These are phyloP conservation scores for Lactarius psammicola DNA, from an alignment of 768 basidiomycete species.

Conservation along the genomic window DNA sequence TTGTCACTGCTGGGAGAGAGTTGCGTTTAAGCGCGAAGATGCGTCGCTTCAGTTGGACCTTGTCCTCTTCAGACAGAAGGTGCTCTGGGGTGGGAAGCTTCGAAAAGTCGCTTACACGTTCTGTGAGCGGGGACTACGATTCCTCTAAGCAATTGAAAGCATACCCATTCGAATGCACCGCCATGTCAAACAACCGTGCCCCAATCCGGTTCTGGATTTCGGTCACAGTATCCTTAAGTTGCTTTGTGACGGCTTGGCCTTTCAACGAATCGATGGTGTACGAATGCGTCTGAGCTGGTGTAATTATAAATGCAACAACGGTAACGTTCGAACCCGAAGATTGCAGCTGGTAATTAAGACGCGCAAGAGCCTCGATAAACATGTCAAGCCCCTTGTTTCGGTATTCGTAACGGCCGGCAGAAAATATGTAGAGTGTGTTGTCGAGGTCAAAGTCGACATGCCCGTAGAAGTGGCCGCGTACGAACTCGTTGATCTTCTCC, in stretches of 20 bases:
- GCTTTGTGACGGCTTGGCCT: conserved; percentile 95
- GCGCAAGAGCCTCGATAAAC: conserved; percentile 97
- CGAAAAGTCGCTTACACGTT: conserved; percentile 58
- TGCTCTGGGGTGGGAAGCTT: conserved; percentile 69
- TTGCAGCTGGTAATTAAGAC: conserved; percentile 67
- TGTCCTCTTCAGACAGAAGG: conserved; percentile 88
- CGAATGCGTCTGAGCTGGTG: conserved; percentile 94
- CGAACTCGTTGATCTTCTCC: conserved; percentile 98
- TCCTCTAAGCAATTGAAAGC: conserved; percentile 29
- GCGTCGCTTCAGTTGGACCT: conserved; percentile 90
- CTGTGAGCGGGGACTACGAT: conserved; percentile 5
- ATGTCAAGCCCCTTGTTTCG: conserved; percentile 99
- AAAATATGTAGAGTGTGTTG: conserved; percentile 93
- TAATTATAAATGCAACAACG: conserved; percentile 97
- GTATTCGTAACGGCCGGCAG: conserved; percentile 98
- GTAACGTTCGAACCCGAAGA: conserved; percentile 69
- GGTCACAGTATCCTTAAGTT: conserved; percentile 90
- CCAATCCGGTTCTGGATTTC: conserved; percentile 95
- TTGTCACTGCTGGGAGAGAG: conserved; percentile 92
- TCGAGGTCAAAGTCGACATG: conserved; percentile 96
- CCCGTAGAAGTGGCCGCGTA: conserved; percentile 97
- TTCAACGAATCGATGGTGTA: conserved; percentile 98
- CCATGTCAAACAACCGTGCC: conserved; percentile 88
- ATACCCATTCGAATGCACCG: conserved; percentile 87
- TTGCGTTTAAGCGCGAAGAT: conserved; percentile 96